These are phyloP conservation scores for Furcasterigmium furcatum DNA, from an alignment of 2,329 filamentous ascomycete species.

Conservation along the genomic window DNA sequence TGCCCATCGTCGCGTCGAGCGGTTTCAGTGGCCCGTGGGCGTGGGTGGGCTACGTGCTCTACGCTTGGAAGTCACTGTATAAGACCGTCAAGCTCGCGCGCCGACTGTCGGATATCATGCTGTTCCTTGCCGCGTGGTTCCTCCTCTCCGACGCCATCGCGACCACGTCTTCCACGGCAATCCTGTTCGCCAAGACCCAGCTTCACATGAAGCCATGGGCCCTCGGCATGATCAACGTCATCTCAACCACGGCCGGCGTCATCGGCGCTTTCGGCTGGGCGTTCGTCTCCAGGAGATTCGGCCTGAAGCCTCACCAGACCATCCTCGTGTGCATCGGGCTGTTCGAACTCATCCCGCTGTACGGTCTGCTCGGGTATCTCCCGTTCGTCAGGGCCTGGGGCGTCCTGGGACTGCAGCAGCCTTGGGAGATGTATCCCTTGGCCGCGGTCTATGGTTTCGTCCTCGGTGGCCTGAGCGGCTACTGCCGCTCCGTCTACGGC, in stretches of 20 bases:
- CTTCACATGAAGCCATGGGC: conserved; percentile 86
- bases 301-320: conserved; percentile 76
- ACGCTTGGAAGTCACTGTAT: conserved; percentile 84
- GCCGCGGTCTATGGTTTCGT: conserved; percentile 91
- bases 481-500: conserved; percentile 88
- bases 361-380: conserved; percentile 84
- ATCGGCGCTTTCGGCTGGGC: conserved; percentile 89
- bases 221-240: conserved; percentile 89
- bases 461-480: conserved; percentile 85
- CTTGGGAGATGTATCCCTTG: conserved; percentile 95
- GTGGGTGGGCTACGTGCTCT: conserved; percentile 71
- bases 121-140: conserved; percentile 90
- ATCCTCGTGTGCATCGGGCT: conserved; percentile 88
- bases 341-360: conserved; percentile 90
- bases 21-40: conserved; percentile 35
- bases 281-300: conserved; percentile 66
- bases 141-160: conserved; percentile 91
- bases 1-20: conserved; percentile 39
- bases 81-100: conserved; percentile 75
- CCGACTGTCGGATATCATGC: conserved; percentile 66
- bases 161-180: conserved; percentile 89
- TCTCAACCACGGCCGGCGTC: conserved; percentile 80
- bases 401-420: conserved; percentile 81
- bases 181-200: conserved; percentile 92
- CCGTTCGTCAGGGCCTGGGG: conserved; percentile 74